Evolutionary conservation across 306 rosid species (phyloP).

Genomic region (Cicer judaicum): DNA sequence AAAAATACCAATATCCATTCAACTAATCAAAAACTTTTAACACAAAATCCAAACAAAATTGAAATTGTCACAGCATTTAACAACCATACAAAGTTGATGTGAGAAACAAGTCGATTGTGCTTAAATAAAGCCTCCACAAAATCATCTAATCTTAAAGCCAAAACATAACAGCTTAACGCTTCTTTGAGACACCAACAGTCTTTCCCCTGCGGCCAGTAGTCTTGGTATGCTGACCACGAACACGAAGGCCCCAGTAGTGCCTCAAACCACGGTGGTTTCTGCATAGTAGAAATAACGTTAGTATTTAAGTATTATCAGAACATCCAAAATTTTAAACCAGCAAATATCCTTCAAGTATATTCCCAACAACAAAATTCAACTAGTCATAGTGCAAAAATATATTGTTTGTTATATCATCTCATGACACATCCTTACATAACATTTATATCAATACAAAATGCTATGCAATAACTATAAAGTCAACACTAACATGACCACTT

Average conservation of each 20-base stretch:
- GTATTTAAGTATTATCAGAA: not conserved
- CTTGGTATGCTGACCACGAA: conserved; percentile 99
- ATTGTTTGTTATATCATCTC: not conserved
- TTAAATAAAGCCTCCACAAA: conserved; percentile 31
- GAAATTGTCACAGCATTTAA: conserved; percentile 41
- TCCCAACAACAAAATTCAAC: not conserved
- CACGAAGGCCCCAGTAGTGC: conserved; percentile 99
- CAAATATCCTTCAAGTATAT: not conserved
- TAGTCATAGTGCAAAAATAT: not conserved
- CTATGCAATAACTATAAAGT: not conserved
- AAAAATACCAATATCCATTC: not conserved
- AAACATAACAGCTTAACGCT: conserved; percentile 58
- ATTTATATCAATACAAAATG: not conserved
- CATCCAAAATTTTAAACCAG: not conserved
- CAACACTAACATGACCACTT: not conserved
- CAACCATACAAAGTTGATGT: conserved; percentile 30
- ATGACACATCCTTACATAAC: not conserved
- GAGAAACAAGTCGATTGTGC: conserved; percentile 38
- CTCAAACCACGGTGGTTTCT: conserved; percentile 99
- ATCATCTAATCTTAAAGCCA: conserved; percentile 38
- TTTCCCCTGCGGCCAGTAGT: conserved; percentile 98
- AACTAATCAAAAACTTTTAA: not conserved
- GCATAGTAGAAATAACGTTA: conserved; percentile 38
- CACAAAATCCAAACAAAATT: conserved; percentile 43
- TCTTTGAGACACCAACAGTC: conserved; percentile 99